phyloP scores from a whole-genome alignment of 1,284 basidiomycete genomes.

The Fistulina hepatica region DNA sequence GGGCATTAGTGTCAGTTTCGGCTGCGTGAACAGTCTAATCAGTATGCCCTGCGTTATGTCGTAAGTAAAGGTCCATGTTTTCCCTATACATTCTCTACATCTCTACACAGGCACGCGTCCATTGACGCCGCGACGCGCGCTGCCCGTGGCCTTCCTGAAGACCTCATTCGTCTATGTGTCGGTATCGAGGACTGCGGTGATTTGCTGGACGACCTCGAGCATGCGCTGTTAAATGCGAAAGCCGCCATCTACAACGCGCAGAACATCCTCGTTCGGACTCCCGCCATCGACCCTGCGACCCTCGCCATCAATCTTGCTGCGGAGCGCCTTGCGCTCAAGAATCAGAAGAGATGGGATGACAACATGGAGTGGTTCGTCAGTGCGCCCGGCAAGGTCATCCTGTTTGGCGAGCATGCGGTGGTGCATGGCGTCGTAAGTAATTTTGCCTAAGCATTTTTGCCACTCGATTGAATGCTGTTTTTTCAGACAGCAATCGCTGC shows the following conservation, averaged over 20 bases:
- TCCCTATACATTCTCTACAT: conserved; percentile 11
- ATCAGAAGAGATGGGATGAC: conserved; percentile 23
- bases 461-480: not conserved
- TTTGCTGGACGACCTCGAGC: conserved; percentile 90
- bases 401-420: conserved; percentile 98
- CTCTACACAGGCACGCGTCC: conserved; percentile 73
- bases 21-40: conserved; percentile 96
- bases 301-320: conserved; percentile 45
- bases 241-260: conserved; percentile 59
- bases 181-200: conserved; percentile 95
- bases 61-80: conserved; percentile 38
- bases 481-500: conserved; percentile 87
- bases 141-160: conserved; percentile 90
- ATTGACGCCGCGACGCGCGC: conserved; percentile 91
- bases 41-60: conserved; percentile 99
- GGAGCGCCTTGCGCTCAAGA: conserved; percentile 46
- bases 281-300: conserved; percentile 22
- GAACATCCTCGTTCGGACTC: conserved; percentile 41
- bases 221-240: conserved; percentile 84
- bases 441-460: conserved; percentile 5
- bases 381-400: conserved; percentile 95
- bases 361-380: conserved; percentile 78
- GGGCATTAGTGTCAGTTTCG: conserved; percentile 98
- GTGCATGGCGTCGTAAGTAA: conserved; percentile 87
- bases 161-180: conserved; percentile 95